A percentile compares a stretch with the other conserved stretches of the same genome.
phyloP scores from a whole-genome alignment of 2,329 filamentous ascomycete genomes.

The Atkinsonella hypoxylon region DNA sequence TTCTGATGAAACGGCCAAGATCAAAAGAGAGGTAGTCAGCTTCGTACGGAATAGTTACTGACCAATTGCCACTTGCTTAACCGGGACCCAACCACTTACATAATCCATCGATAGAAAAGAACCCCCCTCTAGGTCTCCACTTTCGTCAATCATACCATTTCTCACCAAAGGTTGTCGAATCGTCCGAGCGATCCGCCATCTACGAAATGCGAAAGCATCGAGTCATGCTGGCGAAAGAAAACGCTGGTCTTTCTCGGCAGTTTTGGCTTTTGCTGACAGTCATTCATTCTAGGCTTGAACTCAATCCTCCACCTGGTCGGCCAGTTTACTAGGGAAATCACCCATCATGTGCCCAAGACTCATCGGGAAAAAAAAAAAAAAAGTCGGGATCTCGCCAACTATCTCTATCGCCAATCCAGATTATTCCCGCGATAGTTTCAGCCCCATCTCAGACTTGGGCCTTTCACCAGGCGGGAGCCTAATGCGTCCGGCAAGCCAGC shows the following conservation, averaged over 20 bases:
- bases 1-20: too few species aligned
- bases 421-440: neutral
- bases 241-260: neutral
- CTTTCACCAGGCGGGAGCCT: neutral
- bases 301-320: too few species aligned
- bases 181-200: neutral
- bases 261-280: neutral
- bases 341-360: too few species aligned
- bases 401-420: neutral
- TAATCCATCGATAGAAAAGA: neutral
- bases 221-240: neutral
- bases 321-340: too few species aligned
- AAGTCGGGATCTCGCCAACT: too few species aligned
- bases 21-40: too few species aligned
- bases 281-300: neutral
- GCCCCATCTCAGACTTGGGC: neutral
- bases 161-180: neutral
- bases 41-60: too few species aligned
- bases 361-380: too few species aligned
- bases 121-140: neutral
- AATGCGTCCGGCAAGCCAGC: neutral
- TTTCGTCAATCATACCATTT: conserved; percentile 1
- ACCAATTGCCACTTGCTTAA: neutral
- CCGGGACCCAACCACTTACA: neutral
- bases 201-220: neutral